These are phyloP conservation scores for Diplosphaera chodatii DNA, from an alignment of 139 green algal genomes.

Conservation along the genomic window DNA sequence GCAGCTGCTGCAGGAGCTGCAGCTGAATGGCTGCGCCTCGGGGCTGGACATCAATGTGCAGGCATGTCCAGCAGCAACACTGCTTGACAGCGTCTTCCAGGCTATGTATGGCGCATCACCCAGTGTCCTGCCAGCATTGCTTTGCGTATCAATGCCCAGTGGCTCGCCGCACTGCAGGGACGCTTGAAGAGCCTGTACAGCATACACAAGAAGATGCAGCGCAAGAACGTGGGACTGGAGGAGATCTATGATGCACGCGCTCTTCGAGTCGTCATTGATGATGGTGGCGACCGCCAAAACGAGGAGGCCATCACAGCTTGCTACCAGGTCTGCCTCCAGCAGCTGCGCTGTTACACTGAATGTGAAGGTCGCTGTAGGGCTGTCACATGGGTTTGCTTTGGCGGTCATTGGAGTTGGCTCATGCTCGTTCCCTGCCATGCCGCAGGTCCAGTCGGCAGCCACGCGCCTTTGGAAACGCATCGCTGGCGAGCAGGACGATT, in stretches of 20 bases:
- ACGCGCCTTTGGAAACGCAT: conserved; percentile 80
- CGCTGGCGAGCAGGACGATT: conserved; percentile 76
- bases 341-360: no score
- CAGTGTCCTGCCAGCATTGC: no score
- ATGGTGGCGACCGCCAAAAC: conserved; percentile 43
- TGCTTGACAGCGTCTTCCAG: no score
- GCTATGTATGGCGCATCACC: no score
- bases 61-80: no score
- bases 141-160: no score
- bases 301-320: conserved; percentile 9
- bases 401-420: no score
- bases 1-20: conserved; percentile 45
- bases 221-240: conserved; percentile 65
- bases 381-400: no score
- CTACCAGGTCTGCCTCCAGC: no score
- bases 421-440: no score
- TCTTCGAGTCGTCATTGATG: conserved; percentile 85
- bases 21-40: conserved; percentile 35
- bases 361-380: no score
- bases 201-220: conserved; percentile 81
- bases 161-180: conserved; percentile 57
- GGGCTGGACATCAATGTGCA: conserved; percentile 63
- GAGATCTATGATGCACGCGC: conserved; percentile 85
- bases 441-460: conserved; percentile 62
- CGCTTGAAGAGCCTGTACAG: conserved; percentile 86